A percentile compares a stretch with the other conserved stretches of the same genome.
Conservation (phyloP, 495 filamentous ascomycete genomes). For the Chaetomium tenue region DNA sequence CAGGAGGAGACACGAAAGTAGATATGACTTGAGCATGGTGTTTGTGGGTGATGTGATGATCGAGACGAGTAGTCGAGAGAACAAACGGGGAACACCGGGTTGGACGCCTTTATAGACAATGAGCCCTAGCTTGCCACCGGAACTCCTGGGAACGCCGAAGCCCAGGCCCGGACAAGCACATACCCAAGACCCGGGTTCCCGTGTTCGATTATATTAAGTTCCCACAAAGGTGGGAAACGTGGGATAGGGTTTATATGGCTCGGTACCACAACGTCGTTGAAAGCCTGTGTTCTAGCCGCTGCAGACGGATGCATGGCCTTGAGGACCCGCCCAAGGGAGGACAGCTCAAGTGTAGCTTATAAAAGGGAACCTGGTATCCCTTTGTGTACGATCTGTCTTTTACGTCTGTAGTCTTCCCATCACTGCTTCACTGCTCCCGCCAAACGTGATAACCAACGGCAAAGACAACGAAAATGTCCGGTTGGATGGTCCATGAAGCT, state of each 20-base stretch:
- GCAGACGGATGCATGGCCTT: no score
- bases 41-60: neutral
- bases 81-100: neutral
- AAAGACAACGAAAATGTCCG: neutral
- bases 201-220: neutral
- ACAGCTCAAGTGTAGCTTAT: no score
- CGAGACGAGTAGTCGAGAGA: neutral
- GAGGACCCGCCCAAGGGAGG: no score
- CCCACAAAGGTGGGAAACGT: neutral
- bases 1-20: neutral
- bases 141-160: neutral
- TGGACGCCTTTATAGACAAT: neutral
- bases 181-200: constrained; percentile 8
- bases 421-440: no score
- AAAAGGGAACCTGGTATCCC: no score
- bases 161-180: neutral
- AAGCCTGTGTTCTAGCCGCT: no score
- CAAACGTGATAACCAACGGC: neutral
- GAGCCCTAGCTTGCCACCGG: neutral
- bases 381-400: no score
- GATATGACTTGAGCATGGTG: constrained; percentile 1
- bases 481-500: neutral
- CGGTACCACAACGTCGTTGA: no score
- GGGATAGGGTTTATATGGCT: neutral
- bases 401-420: no score